Evolutionary conservation across 306 rosid species (phyloP).

Genomic region (Gillenia trifoliata): DNA sequence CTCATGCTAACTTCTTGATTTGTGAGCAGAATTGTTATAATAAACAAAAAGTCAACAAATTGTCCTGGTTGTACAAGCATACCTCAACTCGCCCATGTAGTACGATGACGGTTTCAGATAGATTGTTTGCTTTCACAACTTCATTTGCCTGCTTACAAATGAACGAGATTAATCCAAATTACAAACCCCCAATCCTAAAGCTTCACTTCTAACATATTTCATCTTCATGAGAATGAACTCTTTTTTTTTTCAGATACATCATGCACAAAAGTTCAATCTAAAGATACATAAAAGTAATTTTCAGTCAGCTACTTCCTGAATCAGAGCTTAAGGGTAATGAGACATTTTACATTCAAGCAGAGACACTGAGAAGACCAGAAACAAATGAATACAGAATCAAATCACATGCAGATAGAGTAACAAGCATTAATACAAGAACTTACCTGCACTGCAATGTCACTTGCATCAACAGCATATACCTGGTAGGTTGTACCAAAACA

Average conservation of each 20-base stretch:
- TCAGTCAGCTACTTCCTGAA: not conserved
- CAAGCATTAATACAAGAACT: conserved; percentile 12
- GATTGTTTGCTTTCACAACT: conserved; percentile 87
- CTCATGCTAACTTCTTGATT: not conserved
- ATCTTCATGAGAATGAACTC: too few species aligned
- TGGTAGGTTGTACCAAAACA: conserved; percentile 26
- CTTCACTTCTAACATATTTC: too few species aligned
- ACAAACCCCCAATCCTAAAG: too few species aligned
- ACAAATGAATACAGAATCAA: not conserved
- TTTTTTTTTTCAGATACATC: too few species aligned
- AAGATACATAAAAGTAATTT: not conserved
- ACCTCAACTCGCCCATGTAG: conserved; percentile 99
- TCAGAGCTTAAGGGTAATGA: not conserved
- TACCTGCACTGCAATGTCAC: conserved; percentile 98
- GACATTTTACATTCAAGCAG: conserved; percentile 1
- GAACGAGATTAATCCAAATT: conserved; percentile 18
- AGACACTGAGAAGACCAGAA: not conserved
- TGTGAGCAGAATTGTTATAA: not conserved
- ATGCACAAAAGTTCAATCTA: too few species aligned
- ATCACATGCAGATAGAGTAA: not conserved
- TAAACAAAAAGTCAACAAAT: conserved; percentile 6
- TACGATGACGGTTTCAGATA: conserved; percentile 69
- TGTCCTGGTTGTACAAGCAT: conserved; percentile 25
- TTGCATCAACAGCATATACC: conserved; percentile 99
- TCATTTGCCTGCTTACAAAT: conserved; percentile 75